A percentile compares a stretch with the other conserved stretches of the same genome.
phyloP scores from a whole-genome alignment of 225 moss, liverwort and hornwort genomes.

The Physcomitrellopsis africana region DNA sequence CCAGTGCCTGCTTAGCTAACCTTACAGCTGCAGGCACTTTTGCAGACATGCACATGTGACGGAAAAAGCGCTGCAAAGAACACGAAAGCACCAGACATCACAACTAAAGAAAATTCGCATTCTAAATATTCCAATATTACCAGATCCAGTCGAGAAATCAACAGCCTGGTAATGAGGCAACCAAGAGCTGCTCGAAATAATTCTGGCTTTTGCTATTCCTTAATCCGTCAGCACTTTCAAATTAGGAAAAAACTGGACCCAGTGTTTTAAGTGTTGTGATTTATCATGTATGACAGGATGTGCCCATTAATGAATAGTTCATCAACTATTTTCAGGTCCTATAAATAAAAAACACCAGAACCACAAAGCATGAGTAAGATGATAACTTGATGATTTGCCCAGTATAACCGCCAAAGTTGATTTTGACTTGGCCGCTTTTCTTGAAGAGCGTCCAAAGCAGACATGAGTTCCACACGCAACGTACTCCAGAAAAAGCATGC shows the following conservation, averaged over 20 bases:
- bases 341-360: conserved; percentile 11
- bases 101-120: conserved; percentile 10
- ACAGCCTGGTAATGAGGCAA: conserved; percentile 13
- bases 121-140: conserved; percentile 5
- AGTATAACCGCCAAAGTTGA: conserved; percentile 95
- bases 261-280: neutral
- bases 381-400: conserved; percentile 96
- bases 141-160: neutral
- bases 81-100: conserved; percentile 27
- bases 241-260: conserved; percentile 5
- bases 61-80: conserved; percentile 82
- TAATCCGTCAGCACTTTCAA: conserved; percentile 3
- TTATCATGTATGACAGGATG: neutral
- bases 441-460: conserved; percentile 74
- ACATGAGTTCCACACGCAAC: conserved; percentile 83
- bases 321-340: conserved; percentile 4
- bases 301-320: neutral
- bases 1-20: conserved; percentile 80
- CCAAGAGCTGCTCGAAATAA: conserved; percentile 9
- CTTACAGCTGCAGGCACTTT: conserved; percentile 97
- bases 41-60: conserved; percentile 99
- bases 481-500: conserved; percentile 87
- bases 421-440: conserved; percentile 90
- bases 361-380: conserved; percentile 25
- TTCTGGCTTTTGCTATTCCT: conserved; percentile 7